Conservation (phyloP, 2,329 filamentous ascomycete species). For the Coniochaeta sp. region DNA sequence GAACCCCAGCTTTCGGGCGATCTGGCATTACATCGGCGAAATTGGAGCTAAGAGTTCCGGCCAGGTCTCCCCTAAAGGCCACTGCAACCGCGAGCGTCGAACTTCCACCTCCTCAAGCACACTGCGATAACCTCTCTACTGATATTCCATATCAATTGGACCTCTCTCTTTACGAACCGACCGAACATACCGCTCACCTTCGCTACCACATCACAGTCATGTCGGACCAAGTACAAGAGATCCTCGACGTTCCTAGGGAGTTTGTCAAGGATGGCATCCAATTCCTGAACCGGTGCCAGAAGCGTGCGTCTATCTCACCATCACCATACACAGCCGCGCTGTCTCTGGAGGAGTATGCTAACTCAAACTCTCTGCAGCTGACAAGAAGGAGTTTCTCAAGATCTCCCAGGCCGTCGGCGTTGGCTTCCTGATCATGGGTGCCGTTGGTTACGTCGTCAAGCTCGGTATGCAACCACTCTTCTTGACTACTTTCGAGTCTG, state of each 20-base stretch:
- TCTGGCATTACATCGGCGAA: background rate
- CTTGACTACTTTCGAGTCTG: background rate
- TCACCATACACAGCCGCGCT: background rate
- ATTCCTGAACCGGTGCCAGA: slow-evolving; percentile 56
- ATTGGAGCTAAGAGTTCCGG: slow-evolving; percentile 1
- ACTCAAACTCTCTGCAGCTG: slow-evolving; percentile 20
- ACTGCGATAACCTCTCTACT: background rate
- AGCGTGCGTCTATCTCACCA: slow-evolving; percentile 36
- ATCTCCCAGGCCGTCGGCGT: slow-evolving; percentile 52
- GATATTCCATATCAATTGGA: background rate
- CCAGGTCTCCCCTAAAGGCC: background rate
- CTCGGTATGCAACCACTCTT: slow-evolving; percentile 41
- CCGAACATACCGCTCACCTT: background rate
- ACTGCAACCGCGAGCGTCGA: background rate
- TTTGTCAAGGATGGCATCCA: slow-evolving; percentile 57
- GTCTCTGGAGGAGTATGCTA: slow-evolving; percentile 3
- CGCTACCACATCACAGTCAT: slow-evolving; percentile 28
- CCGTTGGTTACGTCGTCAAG: slow-evolving; percentile 64
- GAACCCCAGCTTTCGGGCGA: background rate
- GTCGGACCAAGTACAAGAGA: slow-evolving; percentile 63
- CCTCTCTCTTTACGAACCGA: background rate
- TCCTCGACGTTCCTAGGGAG: slow-evolving; percentile 62
- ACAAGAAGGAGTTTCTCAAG: slow-evolving; percentile 47
- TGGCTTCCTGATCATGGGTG: slow-evolving; percentile 64
- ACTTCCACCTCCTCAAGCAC: background rate